Conservation (phyloP, 441 rosid genomes). For the Erodium texanum region DNA sequence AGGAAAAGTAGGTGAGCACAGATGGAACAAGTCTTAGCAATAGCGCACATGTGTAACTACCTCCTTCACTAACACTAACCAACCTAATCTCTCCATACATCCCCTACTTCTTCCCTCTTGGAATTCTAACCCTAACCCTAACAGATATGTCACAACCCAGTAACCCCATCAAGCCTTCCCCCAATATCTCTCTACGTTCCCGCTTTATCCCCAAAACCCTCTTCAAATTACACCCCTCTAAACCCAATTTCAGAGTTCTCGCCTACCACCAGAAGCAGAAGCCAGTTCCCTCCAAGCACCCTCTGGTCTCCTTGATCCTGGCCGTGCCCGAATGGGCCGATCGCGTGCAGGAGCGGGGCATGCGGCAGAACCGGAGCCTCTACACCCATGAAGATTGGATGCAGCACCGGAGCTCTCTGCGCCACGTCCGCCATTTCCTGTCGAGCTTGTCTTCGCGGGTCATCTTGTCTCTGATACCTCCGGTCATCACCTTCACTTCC, state of each 20-base stretch:
- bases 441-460: slow-evolving; percentile 75
- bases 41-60: no score
- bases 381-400: slow-evolving; percentile 74
- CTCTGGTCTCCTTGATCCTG: slow-evolving; percentile 38
- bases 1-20: no score
- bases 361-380: slow-evolving; percentile 55
- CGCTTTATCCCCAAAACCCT: slow-evolving; percentile 18
- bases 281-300: slow-evolving; percentile 18
- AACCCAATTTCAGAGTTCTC: slow-evolving; percentile 9
- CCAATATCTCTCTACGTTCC: slow-evolving; percentile 23
- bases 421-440: slow-evolving; percentile 68
- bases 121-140: not conserved
- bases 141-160: slow-evolving; percentile 28
- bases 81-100: no score
- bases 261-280: slow-evolving; percentile 13
- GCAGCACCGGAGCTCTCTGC: slow-evolving; percentile 69
- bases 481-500: slow-evolving; percentile 60
- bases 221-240: slow-evolving; percentile 11
- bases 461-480: slow-evolving; percentile 67
- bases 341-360: slow-evolving; percentile 63
- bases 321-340: slow-evolving; percentile 87
- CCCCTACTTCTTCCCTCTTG: no score
- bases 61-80: no score
- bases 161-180: slow-evolving; percentile 20
- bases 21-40: no score